phyloP scores from a whole-genome alignment of 1,139 yeast genomes.

The Candida sp. region DNA sequence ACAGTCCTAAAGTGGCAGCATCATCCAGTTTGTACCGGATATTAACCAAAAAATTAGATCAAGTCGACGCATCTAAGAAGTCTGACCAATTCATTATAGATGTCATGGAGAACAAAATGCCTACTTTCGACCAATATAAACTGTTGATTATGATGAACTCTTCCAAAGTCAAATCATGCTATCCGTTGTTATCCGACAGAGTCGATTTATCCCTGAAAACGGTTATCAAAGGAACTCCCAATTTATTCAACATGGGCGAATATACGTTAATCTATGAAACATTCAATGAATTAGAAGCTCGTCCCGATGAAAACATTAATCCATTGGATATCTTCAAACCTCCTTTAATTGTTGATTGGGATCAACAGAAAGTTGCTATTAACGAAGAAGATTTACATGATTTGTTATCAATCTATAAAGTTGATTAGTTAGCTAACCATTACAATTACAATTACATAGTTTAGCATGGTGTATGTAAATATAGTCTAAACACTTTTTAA shows the following conservation, averaged over 20 bases:
- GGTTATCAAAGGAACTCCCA: conserved; percentile 29
- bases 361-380: conserved; percentile 40
- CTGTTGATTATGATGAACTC: conserved; percentile 24
- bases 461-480: no score
- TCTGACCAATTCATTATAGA: conserved; percentile 31
- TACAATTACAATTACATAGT: no score
- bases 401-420: conserved; percentile 16
- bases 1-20: conserved; percentile 32
- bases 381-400: conserved; percentile 31
- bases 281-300: conserved; percentile 26
- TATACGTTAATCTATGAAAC: conserved; percentile 40
- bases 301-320: conserved; percentile 16
- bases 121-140: conserved; percentile 42
- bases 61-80: conserved; percentile 13
- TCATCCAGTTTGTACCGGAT: conserved; percentile 29
- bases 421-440: not conserved
- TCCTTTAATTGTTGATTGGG: conserved; percentile 49
- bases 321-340: conserved; percentile 37
- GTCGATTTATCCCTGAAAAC: conserved; percentile 11
- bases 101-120: conserved; percentile 38
- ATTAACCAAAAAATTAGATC: conserved; percentile 29
- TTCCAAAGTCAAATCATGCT: conserved; percentile 24
- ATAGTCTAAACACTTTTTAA: no score
- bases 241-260: conserved; percentile 36
- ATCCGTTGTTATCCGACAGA: conserved; percentile 36